Conservation (phyloP, 2,329 filamentous ascomycete genomes). For the Trichoderma polysporum region DNA sequence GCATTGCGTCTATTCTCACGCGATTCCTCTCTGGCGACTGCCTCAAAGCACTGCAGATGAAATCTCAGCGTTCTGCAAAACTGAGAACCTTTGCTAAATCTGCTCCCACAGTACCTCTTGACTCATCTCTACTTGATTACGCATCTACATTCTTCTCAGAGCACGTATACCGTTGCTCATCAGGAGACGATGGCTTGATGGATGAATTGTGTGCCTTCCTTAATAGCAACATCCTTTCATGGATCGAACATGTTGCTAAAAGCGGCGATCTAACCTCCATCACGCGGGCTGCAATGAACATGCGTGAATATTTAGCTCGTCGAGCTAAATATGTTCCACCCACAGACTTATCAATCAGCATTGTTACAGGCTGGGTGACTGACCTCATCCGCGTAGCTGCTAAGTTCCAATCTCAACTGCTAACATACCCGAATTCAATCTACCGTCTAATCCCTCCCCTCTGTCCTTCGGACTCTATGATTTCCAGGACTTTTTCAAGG, state of each 20-base stretch:
- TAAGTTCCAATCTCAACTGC: neutral
- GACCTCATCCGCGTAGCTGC: neutral
- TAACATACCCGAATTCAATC: neutral
- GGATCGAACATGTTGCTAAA: constrained; percentile 6
- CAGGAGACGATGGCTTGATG: neutral
- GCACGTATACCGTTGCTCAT: neutral
- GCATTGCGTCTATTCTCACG: neutral
- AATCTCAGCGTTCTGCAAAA: neutral
- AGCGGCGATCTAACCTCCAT: neutral
- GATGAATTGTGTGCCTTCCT: neutral
- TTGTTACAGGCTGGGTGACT: neutral
- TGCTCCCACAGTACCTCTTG: neutral
- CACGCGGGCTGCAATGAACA: neutral
- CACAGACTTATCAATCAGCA: neutral
- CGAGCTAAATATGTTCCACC: neutral
- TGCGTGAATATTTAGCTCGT: neutral
- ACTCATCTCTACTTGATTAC: neutral
- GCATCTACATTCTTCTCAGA: neutral
- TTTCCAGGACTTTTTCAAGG: neutral
- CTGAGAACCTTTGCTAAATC: neutral
- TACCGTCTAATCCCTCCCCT: neutral
- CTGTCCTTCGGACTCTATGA: neutral
- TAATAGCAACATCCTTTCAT: neutral
- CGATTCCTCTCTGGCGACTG: neutral
- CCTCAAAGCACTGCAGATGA: neutral